Evolutionary conservation across 2,329 filamentous ascomycete genomes (phyloP).

Genomic region (Talaromyces pinophilus): DNA sequence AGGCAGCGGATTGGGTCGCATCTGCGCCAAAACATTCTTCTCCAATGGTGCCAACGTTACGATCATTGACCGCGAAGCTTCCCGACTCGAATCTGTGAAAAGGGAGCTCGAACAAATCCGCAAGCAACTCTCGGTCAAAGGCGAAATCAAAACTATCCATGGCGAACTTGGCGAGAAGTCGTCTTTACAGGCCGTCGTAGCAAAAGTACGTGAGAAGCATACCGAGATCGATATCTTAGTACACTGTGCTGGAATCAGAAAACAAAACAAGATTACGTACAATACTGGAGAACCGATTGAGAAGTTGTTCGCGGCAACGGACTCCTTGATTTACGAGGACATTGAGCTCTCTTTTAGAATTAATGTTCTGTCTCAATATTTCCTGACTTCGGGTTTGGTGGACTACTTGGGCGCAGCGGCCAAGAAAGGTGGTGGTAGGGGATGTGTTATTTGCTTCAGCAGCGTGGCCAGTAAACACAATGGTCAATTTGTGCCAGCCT

Average conservation of each 20-base stretch:
- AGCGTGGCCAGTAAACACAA: conserved; percentile 29
- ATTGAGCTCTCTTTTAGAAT: background rate
- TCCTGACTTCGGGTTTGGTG: background rate
- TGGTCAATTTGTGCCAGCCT: conserved; percentile 25
- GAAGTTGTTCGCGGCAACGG: background rate
- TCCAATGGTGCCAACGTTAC: background rate
- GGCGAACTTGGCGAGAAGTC: background rate
- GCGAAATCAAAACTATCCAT: background rate
- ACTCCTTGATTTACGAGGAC: background rate
- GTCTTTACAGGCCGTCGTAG: background rate
- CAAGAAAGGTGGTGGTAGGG: conserved; percentile 24
- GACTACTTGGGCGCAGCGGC: background rate
- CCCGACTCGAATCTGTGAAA: background rate
- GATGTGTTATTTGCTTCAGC: conserved; percentile 28
- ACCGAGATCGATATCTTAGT: background rate
- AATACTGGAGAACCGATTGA: background rate
- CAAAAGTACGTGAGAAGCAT: background rate
- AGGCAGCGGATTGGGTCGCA: background rate
- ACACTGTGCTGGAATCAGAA: background rate
- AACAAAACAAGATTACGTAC: background rate
- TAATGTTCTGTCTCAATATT: background rate
- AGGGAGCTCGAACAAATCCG: background rate
- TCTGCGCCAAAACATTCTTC: background rate
- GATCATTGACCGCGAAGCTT: background rate
- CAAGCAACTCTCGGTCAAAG: background rate